Conservation (phyloP, 176 grass and related monocot genomes). For the Cenchrus americanus region DNA sequence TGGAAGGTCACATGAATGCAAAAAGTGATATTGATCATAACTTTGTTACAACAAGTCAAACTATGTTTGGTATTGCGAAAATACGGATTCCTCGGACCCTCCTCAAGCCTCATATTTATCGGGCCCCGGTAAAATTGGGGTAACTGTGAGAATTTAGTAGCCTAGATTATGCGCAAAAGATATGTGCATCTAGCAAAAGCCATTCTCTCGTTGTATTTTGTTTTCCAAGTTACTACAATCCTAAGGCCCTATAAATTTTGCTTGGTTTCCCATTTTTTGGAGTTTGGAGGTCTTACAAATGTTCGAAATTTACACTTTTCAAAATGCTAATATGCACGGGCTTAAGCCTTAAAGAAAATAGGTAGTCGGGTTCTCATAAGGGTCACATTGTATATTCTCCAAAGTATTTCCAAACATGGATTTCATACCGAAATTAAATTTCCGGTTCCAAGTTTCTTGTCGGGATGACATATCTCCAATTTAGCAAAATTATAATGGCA, state of each 20-base stretch:
- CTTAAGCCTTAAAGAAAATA: background rate
- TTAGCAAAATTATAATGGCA: no score
- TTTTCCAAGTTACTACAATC: background rate
- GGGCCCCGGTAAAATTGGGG: slow-evolving; percentile 25
- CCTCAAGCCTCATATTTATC: slow-evolving; percentile 36
- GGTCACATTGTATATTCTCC: background rate
- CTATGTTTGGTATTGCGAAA: background rate
- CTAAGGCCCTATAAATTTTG: background rate
- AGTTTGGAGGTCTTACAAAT: background rate
- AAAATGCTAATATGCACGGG: background rate
- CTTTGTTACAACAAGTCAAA: slow-evolving; percentile 10
- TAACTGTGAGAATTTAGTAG: background rate
- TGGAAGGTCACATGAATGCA: slow-evolving; percentile 38
- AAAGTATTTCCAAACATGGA: background rate
- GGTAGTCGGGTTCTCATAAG: background rate
- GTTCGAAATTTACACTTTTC: background rate
- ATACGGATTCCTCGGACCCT: slow-evolving; percentile 7
- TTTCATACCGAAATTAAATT: background rate
- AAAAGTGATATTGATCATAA: slow-evolving; percentile 39
- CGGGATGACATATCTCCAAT: no score
- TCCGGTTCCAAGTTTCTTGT: no score
- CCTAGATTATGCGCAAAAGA: no score
- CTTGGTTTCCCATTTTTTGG: background rate
- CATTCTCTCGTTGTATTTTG: background rate
- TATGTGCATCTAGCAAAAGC: no score